Evolutionary conservation across 805 yeast species (phyloP), one percentile per base, ranked within the genome.

Genomic region (Candida corydali): DNA sequence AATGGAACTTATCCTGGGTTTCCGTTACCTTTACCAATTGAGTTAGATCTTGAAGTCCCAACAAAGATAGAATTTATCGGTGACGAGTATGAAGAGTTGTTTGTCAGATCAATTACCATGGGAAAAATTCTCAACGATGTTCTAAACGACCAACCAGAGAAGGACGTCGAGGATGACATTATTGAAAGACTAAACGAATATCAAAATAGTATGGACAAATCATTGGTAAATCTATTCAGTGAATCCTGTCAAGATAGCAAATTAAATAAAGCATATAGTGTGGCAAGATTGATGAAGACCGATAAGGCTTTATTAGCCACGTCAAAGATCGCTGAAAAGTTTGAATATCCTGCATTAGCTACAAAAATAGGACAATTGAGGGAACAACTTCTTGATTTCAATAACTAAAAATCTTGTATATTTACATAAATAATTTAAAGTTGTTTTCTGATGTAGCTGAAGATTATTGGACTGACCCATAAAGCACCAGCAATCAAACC

Each of bases 221-320:
- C 93, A 1, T 59, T 89, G n/a, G 69, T 91, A 46, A 76, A 84
- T 50, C 69, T 86, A 40, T 78, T 89, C 55, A 89, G 83, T 3
- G 67, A 63, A 10, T 78, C 91, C 1, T 89, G 96, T 58, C 69
- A 77, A 14, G 82, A 79, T 16, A 74, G 78, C 28, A 75, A 80
- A 37, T 56, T 73, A 27, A 72, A 73, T 36, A 82, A 81, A 55
- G 93, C 95, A 1, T 65, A 78, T 43, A 79, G 82, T 23, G 56
- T 93, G 19, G 88, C 78, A 6, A 72, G 69, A 42, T 77, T 83
- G 50, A 66, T 91, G 47, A 76, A 78, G 47, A 82, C 79, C 46
- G 91, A 84, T 43, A 79, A 82, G 46, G 94, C 95, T 3, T 63
- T 89, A 43, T 73, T 71, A 38, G 96, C 96, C 0, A 96, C 97